Percentiles rank a stretch among this genome's conserved stretches.
Evolutionary conservation across 805 yeast genomes (phyloP).

Genomic region (Myxozyma udenii): DNA sequence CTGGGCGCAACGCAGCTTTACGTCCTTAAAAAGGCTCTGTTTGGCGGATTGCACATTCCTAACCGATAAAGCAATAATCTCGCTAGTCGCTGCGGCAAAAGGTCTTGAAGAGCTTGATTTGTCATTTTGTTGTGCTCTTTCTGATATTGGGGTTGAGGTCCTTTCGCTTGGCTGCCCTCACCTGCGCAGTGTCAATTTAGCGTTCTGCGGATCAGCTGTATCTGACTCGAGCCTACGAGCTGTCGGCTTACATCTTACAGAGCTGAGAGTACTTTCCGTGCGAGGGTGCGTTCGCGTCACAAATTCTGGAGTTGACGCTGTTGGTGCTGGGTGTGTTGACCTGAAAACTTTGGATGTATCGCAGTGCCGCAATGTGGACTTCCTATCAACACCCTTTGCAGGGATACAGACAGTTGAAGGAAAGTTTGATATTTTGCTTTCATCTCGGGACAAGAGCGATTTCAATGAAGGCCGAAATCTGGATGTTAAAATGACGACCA

Average conservation of each 20-base stretch:
- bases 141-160: slow-evolving; percentile 66
- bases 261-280: slow-evolving; percentile 49
- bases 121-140: slow-evolving; percentile 71
- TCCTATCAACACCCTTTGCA: slow-evolving; percentile 3
- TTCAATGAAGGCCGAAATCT: too few species aligned
- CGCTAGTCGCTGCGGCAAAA: slow-evolving; percentile 60
- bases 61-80: slow-evolving; percentile 60
- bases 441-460: too few species aligned
- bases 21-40: slow-evolving; percentile 50
- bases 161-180: slow-evolving; percentile 63
- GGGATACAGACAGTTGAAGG: background rate
- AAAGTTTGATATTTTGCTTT: background rate
- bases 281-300: slow-evolving; percentile 77
- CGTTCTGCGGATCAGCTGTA: slow-evolving; percentile 78
- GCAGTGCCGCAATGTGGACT: slow-evolving; percentile 60
- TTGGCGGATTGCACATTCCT: slow-evolving; percentile 72
- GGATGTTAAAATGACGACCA: too few species aligned
- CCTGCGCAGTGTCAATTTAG: slow-evolving; percentile 52
- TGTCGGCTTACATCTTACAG: slow-evolving; percentile 53
- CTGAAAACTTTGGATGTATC: slow-evolving; percentile 57
- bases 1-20: slow-evolving; percentile 60
- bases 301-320: slow-evolving; percentile 68
- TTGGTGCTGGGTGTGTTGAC: slow-evolving; percentile 55
- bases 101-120: slow-evolving; percentile 56
- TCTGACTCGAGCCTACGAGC: slow-evolving; percentile 66